phyloP scores from a whole-genome alignment of 352 stramenopile species.

The Aphanomyces cochlioides region DNA sequence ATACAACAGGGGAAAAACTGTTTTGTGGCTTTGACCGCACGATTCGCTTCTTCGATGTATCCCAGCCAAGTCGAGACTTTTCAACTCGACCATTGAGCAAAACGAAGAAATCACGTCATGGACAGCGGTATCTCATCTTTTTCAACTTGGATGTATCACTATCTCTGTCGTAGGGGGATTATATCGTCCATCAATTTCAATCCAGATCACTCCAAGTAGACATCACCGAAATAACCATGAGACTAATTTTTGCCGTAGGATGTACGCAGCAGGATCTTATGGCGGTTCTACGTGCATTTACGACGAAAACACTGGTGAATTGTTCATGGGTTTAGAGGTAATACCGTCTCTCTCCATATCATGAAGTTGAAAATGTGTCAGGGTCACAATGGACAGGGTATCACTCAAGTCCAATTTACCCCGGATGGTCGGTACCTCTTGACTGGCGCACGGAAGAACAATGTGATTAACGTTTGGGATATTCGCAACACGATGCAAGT shows the following conservation, averaged over 20 bases:
- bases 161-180: conserved; percentile 37
- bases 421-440: conserved; percentile 69
- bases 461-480: conserved; percentile 81
- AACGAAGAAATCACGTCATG: conserved; percentile 58
- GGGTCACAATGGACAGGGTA: conserved; percentile 69
- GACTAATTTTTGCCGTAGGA: conserved; percentile 26
- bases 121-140: conserved; percentile 40
- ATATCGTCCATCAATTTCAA: conserved; percentile 80
- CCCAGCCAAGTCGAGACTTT: conserved; percentile 61
- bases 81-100: conserved; percentile 49
- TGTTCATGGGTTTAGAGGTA: conserved; percentile 41
- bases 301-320: conserved; percentile 67
- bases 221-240: neutral
- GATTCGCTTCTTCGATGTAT: conserved; percentile 78
- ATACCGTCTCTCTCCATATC: neutral
- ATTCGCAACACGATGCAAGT: conserved; percentile 68
- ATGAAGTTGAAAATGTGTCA: neutral
- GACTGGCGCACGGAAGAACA: conserved; percentile 65
- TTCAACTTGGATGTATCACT: neutral
- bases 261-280: conserved; percentile 85
- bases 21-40: conserved; percentile 83
- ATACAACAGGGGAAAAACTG: conserved; percentile 68
- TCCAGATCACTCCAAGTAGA: conserved; percentile 64
- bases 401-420: conserved; percentile 79
- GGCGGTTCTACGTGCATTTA: conserved; percentile 78